Base-by-base conservation (phyloP, 345 rosid genomes). In the Mangifera indica region DNA sequence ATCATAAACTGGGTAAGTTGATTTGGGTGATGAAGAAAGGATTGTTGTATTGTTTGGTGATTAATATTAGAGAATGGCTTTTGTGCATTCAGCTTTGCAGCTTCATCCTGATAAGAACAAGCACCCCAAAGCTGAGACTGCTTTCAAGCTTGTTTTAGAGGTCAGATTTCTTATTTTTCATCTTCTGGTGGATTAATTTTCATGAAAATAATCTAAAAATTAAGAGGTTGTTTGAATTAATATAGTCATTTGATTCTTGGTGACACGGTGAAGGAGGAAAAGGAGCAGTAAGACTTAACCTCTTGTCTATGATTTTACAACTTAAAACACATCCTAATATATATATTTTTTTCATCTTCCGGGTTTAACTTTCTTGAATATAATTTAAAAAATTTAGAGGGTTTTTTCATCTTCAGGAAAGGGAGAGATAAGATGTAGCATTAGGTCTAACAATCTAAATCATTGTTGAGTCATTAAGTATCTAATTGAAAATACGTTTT, bases 21-120 rank as follows among this genome's bases (percentile, higher is more conserved):
- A 6, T 34, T 52, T 67, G 29, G 40, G 51, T 53, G 10, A 9
- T 25, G 40, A 22, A 32, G 7, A 11, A 21, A 45, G 11, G 2
- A 4, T 57, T 60, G 48, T 18, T 40, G 12, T 63, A 10, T 21
- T 15, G 44, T 42, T 32, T 40, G 24, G 22, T 29, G 17, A 25
- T 24, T 14, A 37, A 6, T 37, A 37, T 37, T 0, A 8, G 20
- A 25, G 32, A n/a, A 3, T 34, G 13, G n/a, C 61, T 53, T 12
- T 20, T 69, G 15, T 25, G 24, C 70, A 1, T 58, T 70, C 87
- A 92, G 99, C 97, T 77, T 74, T 95, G 87, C 96, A 87, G 77
- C 81, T 91, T 82, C 99, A 95, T 72, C 99, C 99, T 0, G 99
- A 95, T 73, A 95, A 95, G 87, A 95, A 95, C 76, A 80, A 75